These are phyloP conservation scores for Suillus tomentosus DNA, from an alignment of 768 basidiomycete genomes.

Conservation along the genomic window DNA sequence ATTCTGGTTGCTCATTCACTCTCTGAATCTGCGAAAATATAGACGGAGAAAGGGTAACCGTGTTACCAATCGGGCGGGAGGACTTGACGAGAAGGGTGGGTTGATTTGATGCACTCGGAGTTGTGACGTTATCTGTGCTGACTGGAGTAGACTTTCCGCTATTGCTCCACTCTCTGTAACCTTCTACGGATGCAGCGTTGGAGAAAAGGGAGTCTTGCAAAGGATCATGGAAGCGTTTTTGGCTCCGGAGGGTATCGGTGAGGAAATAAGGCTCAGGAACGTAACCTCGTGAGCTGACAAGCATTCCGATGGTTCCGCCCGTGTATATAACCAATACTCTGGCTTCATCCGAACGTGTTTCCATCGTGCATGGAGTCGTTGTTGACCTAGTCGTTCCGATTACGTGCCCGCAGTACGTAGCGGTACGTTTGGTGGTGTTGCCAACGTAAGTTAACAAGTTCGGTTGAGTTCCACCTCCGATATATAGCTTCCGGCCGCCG, in stretches of 20 bases:
- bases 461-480: not conserved
- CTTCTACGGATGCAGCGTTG: conserved; percentile 73
- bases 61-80: conserved; percentile 61
- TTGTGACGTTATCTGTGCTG: conserved; percentile 15
- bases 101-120: conserved; percentile 27
- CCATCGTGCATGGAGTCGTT: conserved; percentile 40
- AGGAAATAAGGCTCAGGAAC: conserved; percentile 87
- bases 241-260: conserved; percentile 79
- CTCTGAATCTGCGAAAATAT: conserved; percentile 17
- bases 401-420: too few species aligned
- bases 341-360: conserved; percentile 62
- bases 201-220: conserved; percentile 85
- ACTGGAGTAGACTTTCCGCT: conserved; percentile 60
- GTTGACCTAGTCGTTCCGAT: not conserved
- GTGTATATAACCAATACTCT: conserved; percentile 89
- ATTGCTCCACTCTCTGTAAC: conserved; percentile 75
- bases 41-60: conserved; percentile 37
- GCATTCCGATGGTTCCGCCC: conserved; percentile 89
- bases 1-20: conserved; percentile 35
- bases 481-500: too few species aligned
- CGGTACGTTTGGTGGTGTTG: not conserved
- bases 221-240: conserved; percentile 91
- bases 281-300: conserved; percentile 73
- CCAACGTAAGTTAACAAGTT: not conserved
- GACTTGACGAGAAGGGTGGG: conserved; percentile 65